Evolutionary conservation across 2,329 filamentous ascomycete species (phyloP).

Genomic region (Penicillium olsonii): DNA sequence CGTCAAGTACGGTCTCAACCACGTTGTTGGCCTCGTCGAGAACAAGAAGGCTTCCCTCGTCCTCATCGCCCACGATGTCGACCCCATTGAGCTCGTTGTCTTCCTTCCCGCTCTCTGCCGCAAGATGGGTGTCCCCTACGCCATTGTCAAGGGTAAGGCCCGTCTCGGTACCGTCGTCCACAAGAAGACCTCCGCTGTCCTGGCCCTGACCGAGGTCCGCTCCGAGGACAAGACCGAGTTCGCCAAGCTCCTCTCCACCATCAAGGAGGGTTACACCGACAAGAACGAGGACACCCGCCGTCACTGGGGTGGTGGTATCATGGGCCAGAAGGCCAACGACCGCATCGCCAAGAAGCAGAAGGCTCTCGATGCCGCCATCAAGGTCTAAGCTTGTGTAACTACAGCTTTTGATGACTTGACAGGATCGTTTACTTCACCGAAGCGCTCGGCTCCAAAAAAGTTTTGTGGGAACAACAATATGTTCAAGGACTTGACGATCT

Average conservation of each 20-base stretch:
- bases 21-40: conserved; percentile 95
- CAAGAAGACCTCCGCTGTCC: conserved; percentile 99
- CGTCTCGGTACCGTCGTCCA: conserved; percentile 98
- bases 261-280: conserved; percentile 98
- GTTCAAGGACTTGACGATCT: conserved; percentile 31
- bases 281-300: conserved; percentile 89
- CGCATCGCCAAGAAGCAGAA: conserved; percentile 85
- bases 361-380: conserved; percentile 90
- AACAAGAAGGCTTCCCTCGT: conserved; percentile 99
- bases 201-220: conserved; percentile 95
- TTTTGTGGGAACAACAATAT: conserved; percentile 26
- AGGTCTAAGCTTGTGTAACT: conserved; percentile 70
- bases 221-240: conserved; percentile 98
- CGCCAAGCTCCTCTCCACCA: conserved; percentile 89
- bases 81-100: conserved; percentile 99
- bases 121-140: conserved; percentile 99
- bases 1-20: conserved; percentile 99
- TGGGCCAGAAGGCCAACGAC: conserved; percentile 89
- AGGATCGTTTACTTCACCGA: conserved; percentile 27
- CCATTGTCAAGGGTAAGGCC: conserved; percentile 99
- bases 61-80: conserved; percentile 98
- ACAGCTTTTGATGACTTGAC: conserved; percentile 25
- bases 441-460: conserved; percentile 24
- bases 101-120: conserved; percentile 98
- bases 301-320: conserved; percentile 99